phyloP scores from a whole-genome alignment of 345 rosid species.

The Populus nigra region DNA sequence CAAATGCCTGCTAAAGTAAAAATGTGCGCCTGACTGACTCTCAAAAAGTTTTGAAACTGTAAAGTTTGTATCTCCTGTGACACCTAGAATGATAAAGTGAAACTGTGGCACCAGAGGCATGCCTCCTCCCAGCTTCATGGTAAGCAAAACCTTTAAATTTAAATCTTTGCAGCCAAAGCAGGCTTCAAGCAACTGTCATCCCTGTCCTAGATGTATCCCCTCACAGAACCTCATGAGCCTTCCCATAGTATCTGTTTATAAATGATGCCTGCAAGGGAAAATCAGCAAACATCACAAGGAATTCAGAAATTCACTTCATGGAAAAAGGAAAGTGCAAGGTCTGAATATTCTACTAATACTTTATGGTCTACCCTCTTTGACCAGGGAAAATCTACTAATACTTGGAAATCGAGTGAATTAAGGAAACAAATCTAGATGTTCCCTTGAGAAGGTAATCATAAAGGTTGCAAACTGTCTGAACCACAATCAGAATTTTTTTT shows the following conservation, averaged over 20 bases:
- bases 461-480: neutral
- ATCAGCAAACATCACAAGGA: neutral
- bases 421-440: neutral
- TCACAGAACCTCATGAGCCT: conserved; percentile 77
- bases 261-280: conserved; percentile 57
- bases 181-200: neutral
- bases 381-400: neutral
- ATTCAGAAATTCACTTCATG: neutral
- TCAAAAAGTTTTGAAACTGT: conserved; percentile 2
- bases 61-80: neutral
- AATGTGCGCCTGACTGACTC: neutral
- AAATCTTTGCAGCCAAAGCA: neutral
- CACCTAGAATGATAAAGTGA: neutral
- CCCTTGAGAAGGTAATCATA: neutral
- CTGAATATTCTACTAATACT: neutral
- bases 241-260: conserved; percentile 88
- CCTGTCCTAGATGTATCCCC: neutral
- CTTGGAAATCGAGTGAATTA: neutral
- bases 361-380: neutral
- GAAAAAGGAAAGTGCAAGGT: neutral
- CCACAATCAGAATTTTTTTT: neutral
- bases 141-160: neutral
- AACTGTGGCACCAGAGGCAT: neutral
- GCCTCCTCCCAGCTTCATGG: conserved; percentile 8
- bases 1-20: conserved; percentile 1